phyloP scores from a whole-genome alignment of 2,329 filamentous ascomycete species.

The Exophiala phaeomuriformis region DNA sequence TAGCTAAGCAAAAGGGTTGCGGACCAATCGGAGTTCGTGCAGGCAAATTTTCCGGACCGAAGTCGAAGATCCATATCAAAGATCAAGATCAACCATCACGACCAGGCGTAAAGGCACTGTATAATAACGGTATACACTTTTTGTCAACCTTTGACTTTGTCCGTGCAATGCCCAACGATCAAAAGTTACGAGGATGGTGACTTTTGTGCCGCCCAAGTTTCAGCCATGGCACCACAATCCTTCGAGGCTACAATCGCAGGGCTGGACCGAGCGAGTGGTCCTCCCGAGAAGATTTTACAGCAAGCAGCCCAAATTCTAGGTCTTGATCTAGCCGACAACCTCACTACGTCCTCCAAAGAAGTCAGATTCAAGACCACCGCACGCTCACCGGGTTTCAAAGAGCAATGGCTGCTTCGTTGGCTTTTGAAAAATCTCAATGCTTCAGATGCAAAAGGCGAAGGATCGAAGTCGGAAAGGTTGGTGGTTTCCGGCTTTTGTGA shows the following conservation, averaged over 20 bases:
- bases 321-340: conserved; percentile 33
- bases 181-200: neutral
- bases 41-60: conserved; percentile 2
- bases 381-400: conserved; percentile 37
- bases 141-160: too few species aligned
- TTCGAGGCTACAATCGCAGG: conserved; percentile 27
- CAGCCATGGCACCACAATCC: conserved; percentile 12
- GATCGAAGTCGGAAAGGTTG: neutral
- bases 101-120: neutral
- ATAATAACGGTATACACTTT: too few species aligned
- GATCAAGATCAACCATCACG: neutral
- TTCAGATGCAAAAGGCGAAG: conserved; percentile 22
- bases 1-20: neutral
- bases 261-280: conserved; percentile 39
- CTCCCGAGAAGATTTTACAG: conserved; percentile 35
- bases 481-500: neutral
- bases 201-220: neutral
- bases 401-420: conserved; percentile 63
- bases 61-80: neutral
- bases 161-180: neutral
- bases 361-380: neutral
- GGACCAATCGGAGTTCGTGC: conserved; percentile 9
- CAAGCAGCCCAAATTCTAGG: conserved; percentile 40
- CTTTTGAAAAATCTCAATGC: conserved; percentile 53
- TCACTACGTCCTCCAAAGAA: conserved; percentile 21